Evolutionary conservation across 768 basidiomycete species (phyloP).

Genomic region (Dacryopinax primogenitus): DNA sequence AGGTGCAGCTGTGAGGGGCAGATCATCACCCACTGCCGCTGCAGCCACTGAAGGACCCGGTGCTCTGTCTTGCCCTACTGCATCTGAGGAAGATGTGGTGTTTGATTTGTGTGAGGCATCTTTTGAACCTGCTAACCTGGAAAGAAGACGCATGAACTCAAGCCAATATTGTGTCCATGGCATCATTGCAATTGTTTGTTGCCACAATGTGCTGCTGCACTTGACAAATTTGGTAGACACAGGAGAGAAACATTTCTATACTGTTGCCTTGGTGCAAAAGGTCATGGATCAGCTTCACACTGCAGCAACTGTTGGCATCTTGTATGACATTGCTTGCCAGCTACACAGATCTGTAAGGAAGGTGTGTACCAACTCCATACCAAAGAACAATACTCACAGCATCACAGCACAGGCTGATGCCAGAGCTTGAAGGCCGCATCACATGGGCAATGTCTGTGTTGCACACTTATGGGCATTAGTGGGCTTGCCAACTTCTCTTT

Average conservation of each 20-base stretch:
- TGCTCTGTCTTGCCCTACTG: no score
- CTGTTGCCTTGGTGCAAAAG: not conserved
- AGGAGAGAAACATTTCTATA: slow-evolving; percentile 13
- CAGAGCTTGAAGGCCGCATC: not conserved
- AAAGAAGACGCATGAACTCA: not conserved
- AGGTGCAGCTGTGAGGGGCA: no score
- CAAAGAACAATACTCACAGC: not conserved
- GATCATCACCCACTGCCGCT: no score
- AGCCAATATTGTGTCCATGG: slow-evolving; percentile 6
- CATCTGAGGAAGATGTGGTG: no score
- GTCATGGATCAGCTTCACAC: slow-evolving; percentile 9
- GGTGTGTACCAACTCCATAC: not conserved
- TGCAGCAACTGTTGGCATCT: slow-evolving; percentile 25
- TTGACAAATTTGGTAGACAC: slow-evolving; percentile 7
- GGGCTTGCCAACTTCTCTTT: slow-evolving; percentile 12
- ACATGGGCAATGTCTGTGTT: not conserved
- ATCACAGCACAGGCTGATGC: not conserved
- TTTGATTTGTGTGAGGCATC: slow-evolving; percentile 10
- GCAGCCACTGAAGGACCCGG: no score
- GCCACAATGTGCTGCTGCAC: slow-evolving; percentile 11
- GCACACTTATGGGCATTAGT: slow-evolving; percentile 13
- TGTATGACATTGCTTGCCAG: slow-evolving; percentile 31
- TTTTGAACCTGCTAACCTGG: slow-evolving; percentile 12
- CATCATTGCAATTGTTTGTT: slow-evolving; percentile 11
- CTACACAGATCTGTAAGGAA: slow-evolving; percentile 21